Conservation (phyloP, 2,329 filamentous ascomycete species). For the Hypoxylon sp. region DNA sequence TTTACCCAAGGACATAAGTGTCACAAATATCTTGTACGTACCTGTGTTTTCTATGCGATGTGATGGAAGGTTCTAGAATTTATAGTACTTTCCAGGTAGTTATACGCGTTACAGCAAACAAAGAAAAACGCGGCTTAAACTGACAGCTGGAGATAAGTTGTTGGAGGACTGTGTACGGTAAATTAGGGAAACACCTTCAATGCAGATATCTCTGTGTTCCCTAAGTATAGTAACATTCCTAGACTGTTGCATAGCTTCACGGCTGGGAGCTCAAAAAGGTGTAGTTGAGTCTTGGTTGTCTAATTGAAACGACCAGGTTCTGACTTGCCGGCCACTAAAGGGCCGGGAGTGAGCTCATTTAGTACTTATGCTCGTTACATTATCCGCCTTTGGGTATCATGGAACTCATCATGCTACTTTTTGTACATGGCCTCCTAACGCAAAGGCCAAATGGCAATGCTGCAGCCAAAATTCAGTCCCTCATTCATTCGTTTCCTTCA, state of each 20-base stretch:
- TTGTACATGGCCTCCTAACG: conserved; percentile 16
- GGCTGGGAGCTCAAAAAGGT: no score
- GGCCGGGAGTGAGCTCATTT: neutral
- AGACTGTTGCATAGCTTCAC: neutral
- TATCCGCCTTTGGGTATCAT: conserved; percentile 36
- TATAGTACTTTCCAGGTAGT: conserved; percentile 6
- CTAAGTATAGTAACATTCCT: neutral
- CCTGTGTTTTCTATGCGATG: neutral
- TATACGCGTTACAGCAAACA: neutral
- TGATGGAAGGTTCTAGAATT: conserved; percentile 36
- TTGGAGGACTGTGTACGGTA: neutral
- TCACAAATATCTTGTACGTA: conserved; percentile 21
- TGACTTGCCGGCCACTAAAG: neutral
- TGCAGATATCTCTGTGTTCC: no score
- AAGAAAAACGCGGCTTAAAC: neutral
- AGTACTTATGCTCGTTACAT: conserved; percentile 16
- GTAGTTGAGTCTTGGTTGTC: neutral
- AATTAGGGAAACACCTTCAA: no score
- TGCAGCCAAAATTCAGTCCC: conserved; percentile 11
- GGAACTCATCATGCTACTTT: conserved; percentile 24
- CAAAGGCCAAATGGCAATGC: neutral
- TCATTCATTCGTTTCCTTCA: conserved; percentile 5
- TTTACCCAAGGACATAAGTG: neutral
- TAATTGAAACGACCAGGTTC: neutral
- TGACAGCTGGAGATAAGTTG: neutral